Conservation (phyloP, 2,329 filamentous ascomycete species). For the Coleophoma crateriformis region DNA sequence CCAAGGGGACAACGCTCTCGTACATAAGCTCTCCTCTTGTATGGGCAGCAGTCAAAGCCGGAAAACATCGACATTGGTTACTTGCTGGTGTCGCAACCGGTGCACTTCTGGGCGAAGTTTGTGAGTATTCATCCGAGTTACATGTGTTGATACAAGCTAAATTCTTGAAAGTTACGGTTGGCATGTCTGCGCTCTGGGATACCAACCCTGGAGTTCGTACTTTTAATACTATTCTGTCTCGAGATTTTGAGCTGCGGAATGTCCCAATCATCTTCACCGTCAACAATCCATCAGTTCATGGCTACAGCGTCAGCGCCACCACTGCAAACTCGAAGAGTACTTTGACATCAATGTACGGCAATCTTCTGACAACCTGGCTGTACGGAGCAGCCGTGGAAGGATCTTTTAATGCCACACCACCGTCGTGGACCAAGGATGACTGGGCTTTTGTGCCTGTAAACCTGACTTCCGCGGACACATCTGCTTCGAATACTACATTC, state of each 20-base stretch:
- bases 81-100: constrained; percentile 6
- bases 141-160: too few relatives aligned
- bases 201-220: constrained; percentile 2
- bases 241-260: constrained; percentile 5
- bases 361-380: constrained; percentile 6
- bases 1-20: constrained; percentile 1
- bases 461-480: not conserved
- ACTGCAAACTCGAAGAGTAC: constrained; percentile 5
- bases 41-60: constrained; percentile 7
- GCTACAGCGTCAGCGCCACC: not conserved
- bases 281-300: not conserved
- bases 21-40: constrained; percentile 6
- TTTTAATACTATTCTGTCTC: not conserved
- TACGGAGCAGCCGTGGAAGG: constrained; percentile 3
- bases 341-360: constrained; percentile 5
- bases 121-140: constrained; percentile 1
- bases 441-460: constrained; percentile 9
- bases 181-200: constrained; percentile 12
- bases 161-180: constrained; percentile 7
- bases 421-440: constrained; percentile 7
- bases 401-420: constrained; percentile 3
- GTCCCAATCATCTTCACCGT: constrained; percentile 8
- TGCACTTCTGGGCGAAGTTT: constrained; percentile 6
- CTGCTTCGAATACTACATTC: not conserved
- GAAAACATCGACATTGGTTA: constrained; percentile 5